Conservation (phyloP, 139 green algal species). For the Tetradesmus obliquus region DNA sequence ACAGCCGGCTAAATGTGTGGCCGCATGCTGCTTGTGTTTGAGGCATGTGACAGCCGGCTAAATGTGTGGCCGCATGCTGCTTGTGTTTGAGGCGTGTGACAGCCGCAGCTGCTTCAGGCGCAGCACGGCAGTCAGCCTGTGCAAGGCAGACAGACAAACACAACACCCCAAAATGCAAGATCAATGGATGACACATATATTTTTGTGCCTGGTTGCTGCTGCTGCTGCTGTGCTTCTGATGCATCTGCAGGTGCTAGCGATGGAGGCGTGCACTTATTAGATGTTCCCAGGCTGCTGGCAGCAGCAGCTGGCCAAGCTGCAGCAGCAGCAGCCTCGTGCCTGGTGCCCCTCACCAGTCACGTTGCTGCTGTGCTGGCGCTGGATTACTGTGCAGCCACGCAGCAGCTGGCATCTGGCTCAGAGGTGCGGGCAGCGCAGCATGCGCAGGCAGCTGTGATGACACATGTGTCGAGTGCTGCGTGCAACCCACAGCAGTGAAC, state of each 20-base stretch:
- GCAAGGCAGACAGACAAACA: no score
- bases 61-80: no score
- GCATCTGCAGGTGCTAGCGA: conserved; percentile 1
- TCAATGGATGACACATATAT: no score
- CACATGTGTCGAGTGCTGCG: no score
- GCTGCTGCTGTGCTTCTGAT: not conserved
- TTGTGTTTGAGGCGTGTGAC: no score
- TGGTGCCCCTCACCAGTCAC: not conserved
- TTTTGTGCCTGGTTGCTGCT: not conserved
- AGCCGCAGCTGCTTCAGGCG: no score
- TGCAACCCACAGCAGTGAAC: no score
- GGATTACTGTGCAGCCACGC: conserved; percentile 17
- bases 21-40: no score
- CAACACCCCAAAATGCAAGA: no score
- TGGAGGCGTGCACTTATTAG: conserved; percentile 9
- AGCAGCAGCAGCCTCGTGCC: conserved; percentile 8
- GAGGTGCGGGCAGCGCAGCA: not conserved
- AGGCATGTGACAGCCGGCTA: no score
- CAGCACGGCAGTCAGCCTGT: no score
- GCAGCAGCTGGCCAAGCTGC: not conserved
- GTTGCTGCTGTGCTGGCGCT: conserved; percentile 11
- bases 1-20: no score
- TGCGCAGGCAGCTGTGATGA: not conserved
- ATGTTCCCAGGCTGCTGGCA: not conserved
- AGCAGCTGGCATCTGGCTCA: conserved; percentile 35